Base-by-base conservation (phyloP, 306 rosid species). In the Quercus suber region DNA sequence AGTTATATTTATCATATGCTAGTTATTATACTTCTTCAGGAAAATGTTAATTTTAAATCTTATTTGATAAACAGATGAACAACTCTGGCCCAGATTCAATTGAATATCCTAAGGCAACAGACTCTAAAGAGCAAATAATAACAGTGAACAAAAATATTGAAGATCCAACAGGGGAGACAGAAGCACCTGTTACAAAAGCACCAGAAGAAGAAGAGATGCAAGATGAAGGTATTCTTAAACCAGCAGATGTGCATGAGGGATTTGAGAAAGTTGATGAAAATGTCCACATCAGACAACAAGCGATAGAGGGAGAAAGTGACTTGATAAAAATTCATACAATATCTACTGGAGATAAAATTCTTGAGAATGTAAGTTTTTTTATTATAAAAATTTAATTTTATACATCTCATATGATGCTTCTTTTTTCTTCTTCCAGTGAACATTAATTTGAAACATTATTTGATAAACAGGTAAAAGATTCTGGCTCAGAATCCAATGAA, bases 391-490 rank as follows among this genome's bases (percentile, higher is more conserved):
- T 49, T 49, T 49, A 49, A 49, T 13, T 10, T 49, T 49, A 49
- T 49, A 49, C 53, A 12, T 49, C 17, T 12, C 4, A 49, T 0
- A 49, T 49, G 53, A 49, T 49, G 53, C 17, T 49, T 13, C 53
- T 49, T 49, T 49, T 12, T 49, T 10, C 53, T 49, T 49, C 53
- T 49, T 49, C 17, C 53, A 49, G 4, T 49, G 53, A 49, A 49
- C 53, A 49, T 13, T 49, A 49, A 49, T 49, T 49, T 49, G 53
- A 49, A 49, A 49, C 15, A 13, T 49, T 49, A 49, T 49, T 49
- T 49, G 17, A 49, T 28, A 51, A 30, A 67, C 74, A 76, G 80
- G 64, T 76, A 51, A 58, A 65, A 65, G 80, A 19, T 28, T 53
- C 73, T 49, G 23, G 30, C 33, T 65, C 80, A 23, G 71, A 65